Evolutionary conservation across 257 asterid species (phyloP).

Genomic region (Lithospermum erythrorhizon): DNA sequence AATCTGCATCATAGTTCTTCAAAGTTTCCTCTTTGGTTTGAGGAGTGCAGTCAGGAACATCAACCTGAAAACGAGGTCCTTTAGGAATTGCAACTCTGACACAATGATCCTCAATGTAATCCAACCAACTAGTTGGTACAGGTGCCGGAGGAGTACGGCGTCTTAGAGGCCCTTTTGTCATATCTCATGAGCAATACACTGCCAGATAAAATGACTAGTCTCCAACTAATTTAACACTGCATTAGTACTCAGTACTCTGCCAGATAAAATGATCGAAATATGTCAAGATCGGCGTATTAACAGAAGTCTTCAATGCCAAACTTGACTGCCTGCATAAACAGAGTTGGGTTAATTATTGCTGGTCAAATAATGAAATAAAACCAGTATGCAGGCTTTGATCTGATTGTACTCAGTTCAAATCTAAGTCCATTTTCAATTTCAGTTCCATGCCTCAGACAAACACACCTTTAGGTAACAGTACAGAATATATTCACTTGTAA

Average conservation of each 20-base stretch:
- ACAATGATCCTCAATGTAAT: neutral
- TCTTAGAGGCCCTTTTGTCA: neutral
- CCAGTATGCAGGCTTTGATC: neutral
- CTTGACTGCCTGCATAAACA: neutral
- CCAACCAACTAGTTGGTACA: neutral
- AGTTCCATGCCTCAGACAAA: no score
- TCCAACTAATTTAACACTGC: neutral
- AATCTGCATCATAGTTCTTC: slow-evolving; percentile 6
- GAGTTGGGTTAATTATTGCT: neutral
- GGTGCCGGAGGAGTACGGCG: neutral
- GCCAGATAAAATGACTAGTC: neutral
- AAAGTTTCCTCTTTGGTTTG: neutral
- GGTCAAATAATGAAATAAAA: neutral
- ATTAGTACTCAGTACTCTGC: neutral
- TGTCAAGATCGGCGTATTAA: neutral
- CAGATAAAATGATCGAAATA: neutral
- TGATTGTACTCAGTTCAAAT: no score
- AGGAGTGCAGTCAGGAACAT: neutral
- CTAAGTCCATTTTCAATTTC: no score
- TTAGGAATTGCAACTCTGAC: neutral
- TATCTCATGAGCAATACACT: neutral
- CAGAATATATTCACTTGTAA: neutral
- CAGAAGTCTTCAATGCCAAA: neutral
- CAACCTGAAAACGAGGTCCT: neutral
- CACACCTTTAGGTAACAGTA: no score